Evolutionary conservation across 176 grass and related monocot species (phyloP).

Genomic region (Cymbopogon citratus): DNA sequence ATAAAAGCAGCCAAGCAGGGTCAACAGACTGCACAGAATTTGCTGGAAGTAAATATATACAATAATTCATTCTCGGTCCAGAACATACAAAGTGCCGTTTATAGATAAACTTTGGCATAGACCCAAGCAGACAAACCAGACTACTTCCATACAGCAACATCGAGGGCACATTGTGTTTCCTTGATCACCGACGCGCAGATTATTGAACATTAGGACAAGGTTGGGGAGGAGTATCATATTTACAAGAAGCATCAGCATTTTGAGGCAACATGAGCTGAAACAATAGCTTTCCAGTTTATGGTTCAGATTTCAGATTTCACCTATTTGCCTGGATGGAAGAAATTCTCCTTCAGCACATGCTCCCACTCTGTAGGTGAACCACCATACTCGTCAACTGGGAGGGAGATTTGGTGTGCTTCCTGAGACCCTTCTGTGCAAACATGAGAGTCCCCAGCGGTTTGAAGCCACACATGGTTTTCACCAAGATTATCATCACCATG

Average conservation of each 20-base stretch:
- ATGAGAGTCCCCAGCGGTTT: not conserved
- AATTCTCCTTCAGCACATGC: slow-evolving; percentile 56
- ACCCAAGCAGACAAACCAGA: not conserved
- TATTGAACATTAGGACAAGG: not conserved
- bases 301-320: not conserved
- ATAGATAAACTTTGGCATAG: not conserved
- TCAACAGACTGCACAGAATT: not conserved
- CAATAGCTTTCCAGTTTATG: not conserved
- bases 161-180: not conserved
- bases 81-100: not conserved
- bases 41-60: not conserved
- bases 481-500: not conserved
- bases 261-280: not conserved
- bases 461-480: not conserved
- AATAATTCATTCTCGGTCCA: not conserved
- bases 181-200: not conserved
- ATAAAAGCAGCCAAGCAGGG: not conserved
- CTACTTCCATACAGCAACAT: not conserved
- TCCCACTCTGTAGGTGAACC: slow-evolving; percentile 31
- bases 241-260: slow-evolving; percentile 10
- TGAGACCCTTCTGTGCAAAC: slow-evolving; percentile 18
- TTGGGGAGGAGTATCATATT: not conserved
- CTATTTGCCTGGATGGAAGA: slow-evolving; percentile 40
- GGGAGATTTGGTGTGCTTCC: not conserved
- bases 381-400: slow-evolving; percentile 1